Conservation (phyloP, 257 asterid genomes). For the Osmanthus fragrans region DNA sequence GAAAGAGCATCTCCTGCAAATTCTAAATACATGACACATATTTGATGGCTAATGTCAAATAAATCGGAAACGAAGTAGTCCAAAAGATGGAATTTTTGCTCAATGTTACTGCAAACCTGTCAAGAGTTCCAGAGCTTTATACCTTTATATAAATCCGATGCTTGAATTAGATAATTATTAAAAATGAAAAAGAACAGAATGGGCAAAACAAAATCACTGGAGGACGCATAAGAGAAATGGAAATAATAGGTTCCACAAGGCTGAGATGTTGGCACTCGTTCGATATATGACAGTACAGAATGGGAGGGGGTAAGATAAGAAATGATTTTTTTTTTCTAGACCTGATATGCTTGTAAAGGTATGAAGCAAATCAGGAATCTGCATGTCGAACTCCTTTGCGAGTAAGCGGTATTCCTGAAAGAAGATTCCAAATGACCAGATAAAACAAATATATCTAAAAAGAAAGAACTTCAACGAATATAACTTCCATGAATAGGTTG, state of each 20-base stretch:
- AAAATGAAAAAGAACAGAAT: neutral
- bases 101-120: neutral
- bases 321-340: neutral
- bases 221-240: neutral
- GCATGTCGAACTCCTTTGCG: neutral
- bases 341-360: neutral
- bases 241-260: neutral
- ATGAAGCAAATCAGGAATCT: neutral
- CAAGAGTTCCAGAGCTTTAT: neutral
- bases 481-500: neutral
- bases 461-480: neutral
- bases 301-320: neutral
- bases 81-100: neutral
- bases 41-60: neutral
- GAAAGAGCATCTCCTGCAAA: slow-evolving; percentile 36
- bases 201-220: neutral
- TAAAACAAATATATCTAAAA: neutral
- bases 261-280: neutral
- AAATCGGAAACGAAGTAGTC: neutral
- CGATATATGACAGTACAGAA: neutral
- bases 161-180: neutral
- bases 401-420: neutral
- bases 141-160: neutral
- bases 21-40: slow-evolving; percentile 19
- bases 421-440: neutral